Base-by-base conservation (phyloP, 371 early-diverging fungal genomes). In the Mortierella sp. region DNA sequence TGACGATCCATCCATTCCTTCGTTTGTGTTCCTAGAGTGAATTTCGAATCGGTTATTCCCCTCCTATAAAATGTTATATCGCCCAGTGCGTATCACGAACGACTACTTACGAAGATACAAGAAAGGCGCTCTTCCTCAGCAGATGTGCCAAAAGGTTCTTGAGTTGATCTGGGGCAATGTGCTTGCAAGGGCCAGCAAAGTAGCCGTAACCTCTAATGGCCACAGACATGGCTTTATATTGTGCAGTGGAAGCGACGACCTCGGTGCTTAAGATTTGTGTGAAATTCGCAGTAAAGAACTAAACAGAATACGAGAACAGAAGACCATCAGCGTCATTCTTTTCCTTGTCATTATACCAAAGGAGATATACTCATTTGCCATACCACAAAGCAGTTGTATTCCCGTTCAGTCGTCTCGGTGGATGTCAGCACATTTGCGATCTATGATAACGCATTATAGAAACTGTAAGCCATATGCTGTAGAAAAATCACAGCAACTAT, bases 181-280 rank as follows among this genome's bases (percentile, higher is more conserved):
- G 76, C 46, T 82, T 83, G 70, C 84, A 89, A 0, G 87, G 86
- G n/a, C 81, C 81, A 0, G 91, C 85, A 61, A 94, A 88, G 56
- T 89, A 86, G 0, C 94, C 94, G 38, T 90, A 83, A 12, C 90
- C 89, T 51, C 89, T 82, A 43, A 94, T 86, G 5, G 91, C 88
- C 3, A 88, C 80, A 2, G 93, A 89, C 34, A 90, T 69, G 23
- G 87, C 84, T 23, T 84, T 82, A 55, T 63, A 76, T 46, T 66
- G 78, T 23, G 78, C 61, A 0, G 48, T 39, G 6, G 78, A 70
- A 16, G 82, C 61, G n/a, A 78, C 64, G 13, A 80, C 70, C 2
- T 83, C 82, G 14, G 66, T 53, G 41, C 82, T 71, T 48, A 87
- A 55, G 12, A 72, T 56, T 10, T 69, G 69, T 8, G 79, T 70